Conservation (phyloP, 2,329 filamentous ascomycete genomes). For the Fusarium odoratissimum region DNA sequence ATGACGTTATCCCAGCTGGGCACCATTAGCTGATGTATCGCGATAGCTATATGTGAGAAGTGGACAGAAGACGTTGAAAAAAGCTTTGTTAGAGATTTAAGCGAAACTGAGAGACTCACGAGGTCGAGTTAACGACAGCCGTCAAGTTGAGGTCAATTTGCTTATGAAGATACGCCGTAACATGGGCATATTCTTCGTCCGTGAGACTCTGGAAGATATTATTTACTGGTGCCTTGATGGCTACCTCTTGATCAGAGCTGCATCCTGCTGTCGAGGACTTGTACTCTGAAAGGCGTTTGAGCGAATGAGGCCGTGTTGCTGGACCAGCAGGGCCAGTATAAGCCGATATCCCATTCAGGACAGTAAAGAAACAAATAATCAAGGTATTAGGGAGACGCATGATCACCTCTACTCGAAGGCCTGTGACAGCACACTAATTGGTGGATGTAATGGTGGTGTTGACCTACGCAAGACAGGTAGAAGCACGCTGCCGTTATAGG, state of each 20-base stretch:
- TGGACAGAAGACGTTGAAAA: background rate
- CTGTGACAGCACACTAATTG: background rate
- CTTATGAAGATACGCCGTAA: slow-evolving; percentile 24
- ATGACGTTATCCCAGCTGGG: slow-evolving; percentile 35
- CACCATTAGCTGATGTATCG: background rate
- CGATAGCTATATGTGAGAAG: background rate
- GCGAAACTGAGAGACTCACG: slow-evolving; percentile 12
- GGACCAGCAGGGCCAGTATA: slow-evolving; percentile 4
- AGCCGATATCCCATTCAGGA: background rate
- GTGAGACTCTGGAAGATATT: slow-evolving; percentile 33
- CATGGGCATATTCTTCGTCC: slow-evolving; percentile 23
- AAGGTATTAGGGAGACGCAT: background rate
- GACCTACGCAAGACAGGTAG: background rate
- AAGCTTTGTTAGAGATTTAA: background rate
- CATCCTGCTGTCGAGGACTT: background rate
- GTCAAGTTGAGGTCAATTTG: slow-evolving; percentile 30
- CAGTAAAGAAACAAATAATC: background rate
- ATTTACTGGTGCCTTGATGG: slow-evolving; percentile 5
- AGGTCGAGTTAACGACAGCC: slow-evolving; percentile 27
- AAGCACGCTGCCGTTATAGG: background rate
- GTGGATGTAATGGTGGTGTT: background rate
- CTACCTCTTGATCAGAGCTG: background rate
- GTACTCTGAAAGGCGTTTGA: slow-evolving; percentile 5
- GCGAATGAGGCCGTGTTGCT: slow-evolving; percentile 17
- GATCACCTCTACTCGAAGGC: background rate